Conservation (phyloP, 495 filamentous ascomycete species). For the Penicillium riverlandense region DNA sequence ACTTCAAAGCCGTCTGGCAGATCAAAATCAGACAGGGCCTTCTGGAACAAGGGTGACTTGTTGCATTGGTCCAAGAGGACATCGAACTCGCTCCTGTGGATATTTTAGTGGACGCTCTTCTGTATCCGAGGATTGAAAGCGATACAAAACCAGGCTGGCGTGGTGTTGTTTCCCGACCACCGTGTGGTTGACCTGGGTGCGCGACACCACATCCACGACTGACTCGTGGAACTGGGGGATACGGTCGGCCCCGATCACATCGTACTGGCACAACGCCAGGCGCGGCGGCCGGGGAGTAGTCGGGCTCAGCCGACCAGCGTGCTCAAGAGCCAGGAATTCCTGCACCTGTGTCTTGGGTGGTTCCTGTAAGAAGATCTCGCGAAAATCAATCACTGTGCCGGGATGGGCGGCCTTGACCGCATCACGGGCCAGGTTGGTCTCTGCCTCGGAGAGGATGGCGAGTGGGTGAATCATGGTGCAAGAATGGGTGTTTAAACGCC, state of each 20-base stretch:
- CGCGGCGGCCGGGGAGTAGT: slow-evolving; percentile 46
- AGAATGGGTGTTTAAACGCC: background rate
- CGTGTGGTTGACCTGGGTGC: slow-evolving; percentile 40
- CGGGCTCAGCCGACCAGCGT: slow-evolving; percentile 38
- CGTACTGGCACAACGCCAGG: slow-evolving; percentile 58
- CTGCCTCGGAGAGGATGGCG: slow-evolving; percentile 36
- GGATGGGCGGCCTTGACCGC: slow-evolving; percentile 35
- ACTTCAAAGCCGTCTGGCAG: slow-evolving; percentile 57
- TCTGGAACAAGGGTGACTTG: slow-evolving; percentile 52
- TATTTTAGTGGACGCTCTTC: too few species aligned
- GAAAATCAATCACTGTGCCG: slow-evolving; percentile 41
- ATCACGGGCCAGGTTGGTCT: slow-evolving; percentile 42
- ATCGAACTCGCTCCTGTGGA: slow-evolving; percentile 51
- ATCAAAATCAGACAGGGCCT: slow-evolving; percentile 51
- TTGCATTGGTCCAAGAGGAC: slow-evolving; percentile 54
- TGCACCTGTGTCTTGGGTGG: slow-evolving; percentile 41
- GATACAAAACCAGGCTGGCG: slow-evolving; percentile 53
- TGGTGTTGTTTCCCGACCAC: slow-evolving; percentile 53
- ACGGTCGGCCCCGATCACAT: slow-evolving; percentile 51
- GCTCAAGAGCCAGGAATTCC: slow-evolving; percentile 43
- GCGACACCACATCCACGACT: slow-evolving; percentile 49
- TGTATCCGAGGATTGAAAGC: too few species aligned
- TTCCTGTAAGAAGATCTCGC: slow-evolving; percentile 47
- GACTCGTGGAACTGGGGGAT: slow-evolving; percentile 55
- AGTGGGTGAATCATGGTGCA: slow-evolving; percentile 37